Evolutionary conservation across 768 basidiomycete species (phyloP).

Genomic region (Termitomyces sp.): DNA sequence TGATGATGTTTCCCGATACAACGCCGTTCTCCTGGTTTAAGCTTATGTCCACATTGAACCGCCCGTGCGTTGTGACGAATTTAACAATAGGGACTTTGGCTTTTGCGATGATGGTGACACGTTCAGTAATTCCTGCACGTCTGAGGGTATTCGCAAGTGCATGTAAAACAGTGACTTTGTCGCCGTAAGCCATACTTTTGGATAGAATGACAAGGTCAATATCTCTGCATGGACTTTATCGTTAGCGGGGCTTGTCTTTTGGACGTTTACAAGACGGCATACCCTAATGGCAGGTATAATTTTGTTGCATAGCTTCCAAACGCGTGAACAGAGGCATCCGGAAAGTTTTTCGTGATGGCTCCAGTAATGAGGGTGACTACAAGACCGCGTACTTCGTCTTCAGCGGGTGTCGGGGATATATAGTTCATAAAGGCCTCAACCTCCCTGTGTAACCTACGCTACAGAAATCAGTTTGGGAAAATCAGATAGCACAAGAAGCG

Average conservation of each 20-base stretch:
- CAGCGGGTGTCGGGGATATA: slow-evolving; percentile 80
- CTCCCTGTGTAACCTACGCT: slow-evolving; percentile 76
- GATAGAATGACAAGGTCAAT: slow-evolving; percentile 94
- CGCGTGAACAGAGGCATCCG: slow-evolving; percentile 75
- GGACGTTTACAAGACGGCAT: slow-evolving; percentile 22
- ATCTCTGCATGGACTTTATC: slow-evolving; percentile 48
- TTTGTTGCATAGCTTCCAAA: slow-evolving; percentile 95
- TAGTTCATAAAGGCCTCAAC: slow-evolving; percentile 80
- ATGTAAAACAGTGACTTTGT: slow-evolving; percentile 66
- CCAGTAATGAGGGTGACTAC: slow-evolving; percentile 65
- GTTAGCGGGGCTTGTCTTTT: slow-evolving; percentile 3
- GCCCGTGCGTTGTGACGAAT: slow-evolving; percentile 77
- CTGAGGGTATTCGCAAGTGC: slow-evolving; percentile 76
- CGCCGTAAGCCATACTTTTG: slow-evolving; percentile 61
- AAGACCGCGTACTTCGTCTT: slow-evolving; percentile 79
- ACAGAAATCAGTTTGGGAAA: neutral
- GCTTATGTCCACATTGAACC: slow-evolving; percentile 89
- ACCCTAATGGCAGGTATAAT: slow-evolving; percentile 91
- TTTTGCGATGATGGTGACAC: slow-evolving; percentile 85
- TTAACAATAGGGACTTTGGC: slow-evolving; percentile 98
- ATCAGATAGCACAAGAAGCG: slow-evolving; percentile 21
- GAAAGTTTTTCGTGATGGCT: slow-evolving; percentile 59
- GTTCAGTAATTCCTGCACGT: slow-evolving; percentile 61
- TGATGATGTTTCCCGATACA: slow-evolving; percentile 71
- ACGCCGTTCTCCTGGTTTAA: slow-evolving; percentile 89